phyloP scores from a whole-genome alignment of 768 basidiomycete genomes.

The Mycena rosella region DNA sequence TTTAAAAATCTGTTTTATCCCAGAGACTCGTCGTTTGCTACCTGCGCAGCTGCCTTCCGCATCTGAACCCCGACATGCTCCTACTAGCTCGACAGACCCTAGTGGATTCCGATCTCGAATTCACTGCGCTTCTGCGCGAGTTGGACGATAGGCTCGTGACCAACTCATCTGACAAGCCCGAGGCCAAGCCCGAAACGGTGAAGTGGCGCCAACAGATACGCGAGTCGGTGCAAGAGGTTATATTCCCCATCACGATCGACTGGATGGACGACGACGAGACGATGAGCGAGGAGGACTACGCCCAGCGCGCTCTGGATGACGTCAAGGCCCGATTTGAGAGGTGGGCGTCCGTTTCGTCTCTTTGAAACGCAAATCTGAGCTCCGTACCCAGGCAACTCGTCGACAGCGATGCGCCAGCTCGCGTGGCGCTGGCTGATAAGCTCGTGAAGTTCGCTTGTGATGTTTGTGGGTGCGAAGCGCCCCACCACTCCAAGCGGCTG shows the following conservation, averaged over 20 bases:
- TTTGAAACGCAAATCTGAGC: conserved; percentile 3
- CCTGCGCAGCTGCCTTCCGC: conserved; percentile 46
- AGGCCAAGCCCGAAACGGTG: conserved; percentile 5
- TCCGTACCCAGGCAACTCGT: conserved; percentile 51
- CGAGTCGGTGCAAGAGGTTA: conserved; percentile 52
- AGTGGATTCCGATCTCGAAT: conserved; percentile 20
- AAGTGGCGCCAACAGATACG: conserved; percentile 52
- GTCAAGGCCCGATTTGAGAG: conserved; percentile 58
- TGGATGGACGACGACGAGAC: conserved; percentile 71
- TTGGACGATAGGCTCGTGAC: conserved; percentile 20
- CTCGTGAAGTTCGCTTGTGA: conserved; percentile 53
- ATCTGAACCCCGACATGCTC: conserved; percentile 43
- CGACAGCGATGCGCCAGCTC: conserved; percentile 44
- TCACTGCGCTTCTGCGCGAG: conserved; percentile 15
- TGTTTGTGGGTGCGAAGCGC: conserved; percentile 50
- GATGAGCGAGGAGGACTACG: conserved; percentile 56
- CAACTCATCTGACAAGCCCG: background rate
- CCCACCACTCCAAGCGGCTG: conserved; percentile 40
- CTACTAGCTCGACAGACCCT: conserved; percentile 39
- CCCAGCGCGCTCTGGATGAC: conserved; percentile 59
- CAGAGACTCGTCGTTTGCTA: conserved; percentile 43
- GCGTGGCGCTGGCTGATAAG: conserved; percentile 50
- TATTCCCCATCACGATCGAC: conserved; percentile 57
- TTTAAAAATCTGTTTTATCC: conserved; percentile 33
- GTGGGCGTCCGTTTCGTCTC: conserved; percentile 41